These are phyloP conservation scores for Leccinum longicurvipes DNA, from an alignment of 768 basidiomycete species.

Conservation along the genomic window DNA sequence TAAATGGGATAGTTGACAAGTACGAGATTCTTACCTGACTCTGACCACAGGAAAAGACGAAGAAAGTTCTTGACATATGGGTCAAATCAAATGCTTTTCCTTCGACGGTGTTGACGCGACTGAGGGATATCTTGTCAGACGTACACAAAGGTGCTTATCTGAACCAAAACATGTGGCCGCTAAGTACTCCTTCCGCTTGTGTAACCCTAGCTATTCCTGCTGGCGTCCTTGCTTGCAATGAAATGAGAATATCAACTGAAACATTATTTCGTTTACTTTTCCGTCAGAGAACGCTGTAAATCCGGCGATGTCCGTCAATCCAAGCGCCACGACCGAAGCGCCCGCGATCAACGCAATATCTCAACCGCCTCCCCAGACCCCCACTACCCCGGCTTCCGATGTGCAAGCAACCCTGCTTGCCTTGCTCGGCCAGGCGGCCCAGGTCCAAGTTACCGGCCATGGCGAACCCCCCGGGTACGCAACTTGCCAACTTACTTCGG, in stretches of 20 bases:
- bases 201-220: slow-evolving; percentile 62
- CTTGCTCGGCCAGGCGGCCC: slow-evolving; percentile 64
- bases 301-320: slow-evolving; percentile 36
- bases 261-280: slow-evolving; percentile 49
- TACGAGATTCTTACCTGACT: slow-evolving; percentile 34
- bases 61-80: slow-evolving; percentile 99
- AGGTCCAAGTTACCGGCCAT: slow-evolving; percentile 40
- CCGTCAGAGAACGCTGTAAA: slow-evolving; percentile 51
- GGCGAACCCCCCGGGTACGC: slow-evolving; percentile 37
- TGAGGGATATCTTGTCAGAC: slow-evolving; percentile 67
- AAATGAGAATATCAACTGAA: slow-evolving; percentile 69
- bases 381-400: slow-evolving; percentile 18
- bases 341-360: slow-evolving; percentile 26
- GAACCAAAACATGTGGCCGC: slow-evolving; percentile 61
- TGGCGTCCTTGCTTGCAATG: slow-evolving; percentile 39
- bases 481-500: neutral
- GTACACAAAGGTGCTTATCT: slow-evolving; percentile 87
- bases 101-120: slow-evolving; percentile 62
- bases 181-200: slow-evolving; percentile 70
- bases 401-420: slow-evolving; percentile 68
- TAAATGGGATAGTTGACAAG: slow-evolving; percentile 41
- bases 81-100: slow-evolving; percentile 89
- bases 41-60: slow-evolving; percentile 82
- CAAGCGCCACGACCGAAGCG: slow-evolving; percentile 36
- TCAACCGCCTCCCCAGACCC: slow-evolving; percentile 26